Conservation (phyloP, 108 stramenopile genomes). For the Pseudonitzschia pungens region DNA sequence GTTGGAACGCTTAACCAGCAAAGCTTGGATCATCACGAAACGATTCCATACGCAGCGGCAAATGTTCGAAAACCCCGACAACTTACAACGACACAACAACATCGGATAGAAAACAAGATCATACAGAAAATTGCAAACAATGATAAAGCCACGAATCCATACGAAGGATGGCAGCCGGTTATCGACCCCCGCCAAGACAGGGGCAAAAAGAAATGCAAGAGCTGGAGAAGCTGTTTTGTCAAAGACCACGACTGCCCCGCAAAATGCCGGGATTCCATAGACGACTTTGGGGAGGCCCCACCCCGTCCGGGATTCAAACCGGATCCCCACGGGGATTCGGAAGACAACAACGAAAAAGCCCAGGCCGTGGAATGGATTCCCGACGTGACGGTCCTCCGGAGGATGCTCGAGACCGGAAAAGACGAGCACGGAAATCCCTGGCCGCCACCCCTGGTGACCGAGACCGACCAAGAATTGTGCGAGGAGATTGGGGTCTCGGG, state of each 20-base stretch:
- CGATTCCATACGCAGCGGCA: not conserved
- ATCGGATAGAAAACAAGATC: no score
- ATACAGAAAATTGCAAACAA: no score
- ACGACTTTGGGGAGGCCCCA: conserved; percentile 35
- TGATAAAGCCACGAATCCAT: no score
- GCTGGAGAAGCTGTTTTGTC: conserved; percentile 67
- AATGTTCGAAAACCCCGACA: not conserved
- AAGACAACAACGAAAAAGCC: not conserved
- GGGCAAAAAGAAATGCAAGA: conserved; percentile 26
- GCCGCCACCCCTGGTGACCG: conserved; percentile 49
- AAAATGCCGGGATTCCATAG: conserved; percentile 51
- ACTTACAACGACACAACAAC: not conserved
- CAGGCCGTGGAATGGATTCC: conserved; percentile 57
- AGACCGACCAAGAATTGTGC: conserved; percentile 47
- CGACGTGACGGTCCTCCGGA: conserved; percentile 66
- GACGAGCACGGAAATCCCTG: conserved; percentile 69
- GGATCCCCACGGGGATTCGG: not conserved
- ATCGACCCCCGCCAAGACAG: conserved; percentile 17
- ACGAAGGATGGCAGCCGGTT: conserved; percentile 68
- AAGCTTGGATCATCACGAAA: not conserved
- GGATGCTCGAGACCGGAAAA: conserved; percentile 54
- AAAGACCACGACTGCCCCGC: conserved; percentile 32
- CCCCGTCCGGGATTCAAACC: not conserved
- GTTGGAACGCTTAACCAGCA: not conserved
- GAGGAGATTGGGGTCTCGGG: conserved; percentile 40